A percentile compares a stretch with the other conserved stretches of the same genome.
These are phyloP conservation scores for Cryptococcus amylolentus DNA, from an alignment of 1,284 basidiomycete species.

Conservation along the genomic window DNA sequence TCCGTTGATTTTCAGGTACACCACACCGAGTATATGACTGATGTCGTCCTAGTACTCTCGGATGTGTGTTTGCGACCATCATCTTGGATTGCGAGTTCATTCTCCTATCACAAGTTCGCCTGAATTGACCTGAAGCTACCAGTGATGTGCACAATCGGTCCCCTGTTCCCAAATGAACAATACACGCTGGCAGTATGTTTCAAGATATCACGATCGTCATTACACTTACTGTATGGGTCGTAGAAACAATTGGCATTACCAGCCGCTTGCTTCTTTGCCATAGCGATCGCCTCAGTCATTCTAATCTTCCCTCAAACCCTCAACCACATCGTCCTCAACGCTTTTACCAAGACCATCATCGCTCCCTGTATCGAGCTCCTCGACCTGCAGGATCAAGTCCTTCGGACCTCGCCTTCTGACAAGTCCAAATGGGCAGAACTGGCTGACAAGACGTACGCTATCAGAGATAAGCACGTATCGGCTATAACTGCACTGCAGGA, in stretches of 20 bases:
- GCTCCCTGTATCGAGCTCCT: constrained; percentile 36
- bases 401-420: constrained; percentile 28
- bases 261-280: constrained; percentile 59
- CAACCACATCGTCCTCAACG: constrained; percentile 53
- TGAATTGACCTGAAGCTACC: constrained; percentile 25
- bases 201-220: background rate
- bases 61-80: constrained; percentile 30
- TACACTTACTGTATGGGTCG: constrained; percentile 5
- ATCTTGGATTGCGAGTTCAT: constrained; percentile 36
- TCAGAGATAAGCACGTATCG: constrained; percentile 26
- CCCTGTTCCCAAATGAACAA: constrained; percentile 62
- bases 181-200: constrained; percentile 57
- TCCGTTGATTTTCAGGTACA: background rate
- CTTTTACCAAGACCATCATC: constrained; percentile 35
- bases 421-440: constrained; percentile 33
- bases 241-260: constrained; percentile 57
- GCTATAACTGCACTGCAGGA: constrained; percentile 33
- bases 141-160: constrained; percentile 56
- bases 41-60: constrained; percentile 15
- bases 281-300: constrained; percentile 58
- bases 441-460: constrained; percentile 15
- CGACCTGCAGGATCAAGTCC: constrained; percentile 41
- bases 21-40: constrained; percentile 1
- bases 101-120: background rate
- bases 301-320: constrained; percentile 71